phyloP scores from a whole-genome alignment of 208 protist genomes.

The Trypanosoma congolense region DNA sequence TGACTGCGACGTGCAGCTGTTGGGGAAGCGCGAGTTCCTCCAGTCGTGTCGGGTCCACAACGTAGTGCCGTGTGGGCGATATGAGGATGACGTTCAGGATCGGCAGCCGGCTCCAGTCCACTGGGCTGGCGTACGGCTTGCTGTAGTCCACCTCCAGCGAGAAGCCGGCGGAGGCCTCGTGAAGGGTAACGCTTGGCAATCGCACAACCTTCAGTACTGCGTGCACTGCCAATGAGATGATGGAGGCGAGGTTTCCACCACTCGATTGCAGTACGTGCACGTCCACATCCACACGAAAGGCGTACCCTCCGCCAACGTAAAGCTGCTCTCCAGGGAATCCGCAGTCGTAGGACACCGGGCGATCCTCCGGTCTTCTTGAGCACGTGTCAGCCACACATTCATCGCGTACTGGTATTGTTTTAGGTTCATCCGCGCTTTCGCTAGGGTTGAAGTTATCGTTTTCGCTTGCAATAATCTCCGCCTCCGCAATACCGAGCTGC shows the following conservation, averaged over 20 bases:
- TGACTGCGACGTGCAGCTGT: slow-evolving; percentile 64
- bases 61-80: slow-evolving; percentile 69
- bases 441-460: slow-evolving; percentile 3
- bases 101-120: slow-evolving; percentile 63
- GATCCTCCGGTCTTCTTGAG: neutral
- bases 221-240: slow-evolving; percentile 59
- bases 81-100: slow-evolving; percentile 52
- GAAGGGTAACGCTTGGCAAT: slow-evolving; percentile 63
- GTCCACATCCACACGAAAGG: slow-evolving; percentile 77
- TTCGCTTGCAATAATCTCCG: slow-evolving; percentile 31
- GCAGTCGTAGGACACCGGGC: neutral
- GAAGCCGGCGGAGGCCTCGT: slow-evolving; percentile 40
- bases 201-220: slow-evolving; percentile 43
- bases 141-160: slow-evolving; percentile 71
- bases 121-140: slow-evolving; percentile 36
- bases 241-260: slow-evolving; percentile 55
- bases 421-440: slow-evolving; percentile 7
- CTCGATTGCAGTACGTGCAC: slow-evolving; percentile 62
- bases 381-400: neutral
- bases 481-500: slow-evolving; percentile 61
- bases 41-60: slow-evolving; percentile 61
- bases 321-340: slow-evolving; percentile 57
- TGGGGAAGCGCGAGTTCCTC: slow-evolving; percentile 82
- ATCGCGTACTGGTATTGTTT: neutral
- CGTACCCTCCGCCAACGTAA: slow-evolving; percentile 71